Evolutionary conservation across 768 basidiomycete genomes (phyloP), one percentile per base, ranked within the genome.

Genomic region (Tubosaeta sp.): DNA sequence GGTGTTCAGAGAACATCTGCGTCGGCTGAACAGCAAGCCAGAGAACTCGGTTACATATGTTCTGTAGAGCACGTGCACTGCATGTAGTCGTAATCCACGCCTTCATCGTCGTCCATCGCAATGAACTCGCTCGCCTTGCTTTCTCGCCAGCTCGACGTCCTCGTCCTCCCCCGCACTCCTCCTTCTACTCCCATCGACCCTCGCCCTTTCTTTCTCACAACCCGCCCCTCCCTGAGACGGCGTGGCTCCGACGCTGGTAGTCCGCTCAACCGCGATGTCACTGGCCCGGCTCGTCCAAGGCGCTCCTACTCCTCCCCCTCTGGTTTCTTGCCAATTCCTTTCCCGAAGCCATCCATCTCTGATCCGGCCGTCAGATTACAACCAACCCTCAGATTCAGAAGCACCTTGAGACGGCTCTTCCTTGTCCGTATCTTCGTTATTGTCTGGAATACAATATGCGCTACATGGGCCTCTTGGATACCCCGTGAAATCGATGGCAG

Each of bases 61-160:
- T 42, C 52, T 79, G 25, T 83, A 44, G 38, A 43, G 27, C 42
- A 43, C 42, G 42, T 43, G 42, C 42, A 27, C n/a, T 16, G 25
- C 1, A 8, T 22, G 6, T n/a, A 24, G 18, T 36, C 24, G 7
- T 25, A 24, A 41, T 25, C 16, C 40, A 41, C 13, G n/a, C 24
- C 29, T 6, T 38, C 24, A 21, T 21, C 41, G 24, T 36, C 46
- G 22, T 40, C 24, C 51, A 31, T 27, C 41, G n/a, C 36, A 13
- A 92, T 92, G 90, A 91, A 92, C 74, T 87, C 87, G 60, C 81
- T 92, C 62, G 76, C 79, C 16, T 84, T 87, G 71, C 76, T 92
- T 54, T 87, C 90, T 58, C 84, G 86, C 64, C 85, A 89, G 68
- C 83, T 90, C 76, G 87, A 92, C 73, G 82, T 80, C 54, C 72